phyloP scores from a whole-genome alignment of 2,329 filamentous ascomycete genomes.

The Alternaria hordeiaustralica region DNA sequence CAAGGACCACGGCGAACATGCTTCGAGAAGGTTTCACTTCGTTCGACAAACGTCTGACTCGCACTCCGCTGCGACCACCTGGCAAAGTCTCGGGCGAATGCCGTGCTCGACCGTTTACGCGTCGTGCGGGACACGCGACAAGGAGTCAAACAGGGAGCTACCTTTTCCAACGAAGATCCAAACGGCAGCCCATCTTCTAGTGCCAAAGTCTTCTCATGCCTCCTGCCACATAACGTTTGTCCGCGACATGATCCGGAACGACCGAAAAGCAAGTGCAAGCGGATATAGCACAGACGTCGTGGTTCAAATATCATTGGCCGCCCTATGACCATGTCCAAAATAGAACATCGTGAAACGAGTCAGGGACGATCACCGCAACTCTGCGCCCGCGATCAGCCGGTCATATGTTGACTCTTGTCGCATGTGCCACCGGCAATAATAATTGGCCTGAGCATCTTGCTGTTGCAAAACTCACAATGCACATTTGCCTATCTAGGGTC shows the following conservation, averaged over 20 bases:
- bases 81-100: neutral
- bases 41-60: constrained; percentile 22
- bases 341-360: constrained; percentile 6
- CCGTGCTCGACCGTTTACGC: neutral
- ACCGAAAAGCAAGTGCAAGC: constrained; percentile 7
- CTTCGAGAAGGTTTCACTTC: constrained; percentile 41
- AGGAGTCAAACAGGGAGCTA: constrained; percentile 9
- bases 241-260: neutral
- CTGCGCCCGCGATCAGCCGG: neutral
- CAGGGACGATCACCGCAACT: constrained; percentile 2
- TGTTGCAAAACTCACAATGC: neutral
- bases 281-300: neutral
- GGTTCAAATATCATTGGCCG: neutral
- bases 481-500: neutral
- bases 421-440: constrained; percentile 2
- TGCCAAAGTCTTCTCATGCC: neutral
- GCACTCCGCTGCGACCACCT: neutral
- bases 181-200: constrained; percentile 24
- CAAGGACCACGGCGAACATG: constrained; percentile 33
- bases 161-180: constrained; percentile 11
- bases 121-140: neutral
- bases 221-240: neutral
- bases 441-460: neutral
- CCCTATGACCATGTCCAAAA: constrained; percentile 7
- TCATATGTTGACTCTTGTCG: neutral